Evolutionary conservation across 192 early-diverging fungal species (phyloP).

Genomic region (Backusella australiensis): DNA sequence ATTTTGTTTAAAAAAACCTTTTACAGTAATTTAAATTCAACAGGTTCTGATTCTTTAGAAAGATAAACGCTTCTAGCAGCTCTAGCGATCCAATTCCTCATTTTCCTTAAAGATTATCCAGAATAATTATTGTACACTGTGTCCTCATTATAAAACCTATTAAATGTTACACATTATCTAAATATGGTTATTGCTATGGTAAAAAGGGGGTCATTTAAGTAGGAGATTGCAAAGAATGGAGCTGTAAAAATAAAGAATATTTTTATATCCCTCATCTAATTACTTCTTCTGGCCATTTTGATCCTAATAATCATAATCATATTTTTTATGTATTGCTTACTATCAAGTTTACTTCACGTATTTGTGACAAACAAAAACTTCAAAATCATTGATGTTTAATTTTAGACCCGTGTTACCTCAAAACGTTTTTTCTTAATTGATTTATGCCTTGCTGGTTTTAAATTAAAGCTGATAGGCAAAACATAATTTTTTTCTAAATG

Average conservation of each 20-base stretch:
- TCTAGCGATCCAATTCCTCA: not conserved
- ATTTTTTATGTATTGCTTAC: not conserved
- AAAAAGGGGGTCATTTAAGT: not conserved
- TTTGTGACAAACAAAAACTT: not conserved
- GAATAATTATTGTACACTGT: constrained; percentile 7
- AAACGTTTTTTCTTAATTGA: not conserved
- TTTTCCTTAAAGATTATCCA: constrained; percentile 8
- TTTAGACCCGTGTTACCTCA: not conserved
- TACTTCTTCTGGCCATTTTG: not conserved
- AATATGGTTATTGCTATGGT: not conserved
- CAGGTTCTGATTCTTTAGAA: not conserved
- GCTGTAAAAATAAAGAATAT: not conserved
- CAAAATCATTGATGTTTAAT: not conserved
- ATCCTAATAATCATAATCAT: not conserved
- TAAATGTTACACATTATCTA: not conserved
- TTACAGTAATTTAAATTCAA: not conserved
- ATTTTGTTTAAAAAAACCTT: not conserved
- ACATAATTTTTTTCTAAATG: not conserved
- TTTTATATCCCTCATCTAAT: not conserved
- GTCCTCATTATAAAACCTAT: not conserved
- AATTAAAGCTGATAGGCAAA: not conserved
- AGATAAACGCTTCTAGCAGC: not conserved
- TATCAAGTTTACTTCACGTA: not conserved
- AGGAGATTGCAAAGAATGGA: constrained; percentile 1
- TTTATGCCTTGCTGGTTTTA: not conserved